Evolutionary conservation across 2,329 filamentous ascomycete genomes (phyloP).

Genomic region (Aspergillus puulaauensis): DNA sequence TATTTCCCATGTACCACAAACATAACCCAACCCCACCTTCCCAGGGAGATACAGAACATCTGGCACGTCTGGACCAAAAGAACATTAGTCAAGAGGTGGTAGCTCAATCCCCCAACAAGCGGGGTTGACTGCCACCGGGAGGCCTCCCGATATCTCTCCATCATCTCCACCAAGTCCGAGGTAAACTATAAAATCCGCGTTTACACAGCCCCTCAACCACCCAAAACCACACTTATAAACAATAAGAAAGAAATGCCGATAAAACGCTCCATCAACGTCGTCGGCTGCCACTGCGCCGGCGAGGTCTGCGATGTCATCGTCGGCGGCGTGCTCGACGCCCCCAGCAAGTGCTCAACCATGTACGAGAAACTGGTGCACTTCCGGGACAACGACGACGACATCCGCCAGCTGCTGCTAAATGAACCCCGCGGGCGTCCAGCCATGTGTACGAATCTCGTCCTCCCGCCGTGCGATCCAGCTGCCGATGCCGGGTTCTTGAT

Average conservation of each 20-base stretch:
- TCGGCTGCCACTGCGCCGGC: slow-evolving; percentile 24
- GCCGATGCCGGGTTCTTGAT: slow-evolving; percentile 48
- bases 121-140: too few species aligned
- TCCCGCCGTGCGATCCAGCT: slow-evolving; percentile 43
- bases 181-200: too few species aligned
- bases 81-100: too few species aligned
- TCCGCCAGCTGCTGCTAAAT: slow-evolving; percentile 46
- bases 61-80: too few species aligned
- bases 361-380: slow-evolving; percentile 49
- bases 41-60: too few species aligned
- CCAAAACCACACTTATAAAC: neutral
- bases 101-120: too few species aligned
- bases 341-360: slow-evolving; percentile 40
- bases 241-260: neutral
- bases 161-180: too few species aligned
- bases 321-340: slow-evolving; percentile 46
- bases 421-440: slow-evolving; percentile 46
- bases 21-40: too few species aligned
- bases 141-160: too few species aligned
- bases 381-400: slow-evolving; percentile 35
- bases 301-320: slow-evolving; percentile 51
- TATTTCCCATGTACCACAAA: too few species aligned
- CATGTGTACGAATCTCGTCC: slow-evolving; percentile 41
- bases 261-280: slow-evolving; percentile 7
- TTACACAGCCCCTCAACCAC: too few species aligned